Base-by-base conservation (phyloP, 768 basidiomycete genomes). In the Amyloporia xantha region DNA sequence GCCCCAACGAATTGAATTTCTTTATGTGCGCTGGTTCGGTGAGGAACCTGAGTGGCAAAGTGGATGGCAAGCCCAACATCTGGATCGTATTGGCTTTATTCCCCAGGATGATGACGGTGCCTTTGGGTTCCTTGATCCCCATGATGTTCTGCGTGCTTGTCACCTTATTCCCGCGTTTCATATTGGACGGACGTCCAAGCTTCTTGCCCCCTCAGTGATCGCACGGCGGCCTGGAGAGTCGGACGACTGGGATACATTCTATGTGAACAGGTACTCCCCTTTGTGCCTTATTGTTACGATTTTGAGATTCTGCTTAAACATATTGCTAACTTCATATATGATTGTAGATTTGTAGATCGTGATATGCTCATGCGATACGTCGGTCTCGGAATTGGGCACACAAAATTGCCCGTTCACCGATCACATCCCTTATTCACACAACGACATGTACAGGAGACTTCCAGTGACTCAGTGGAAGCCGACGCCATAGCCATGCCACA, bases 41-140 rank as follows among this genome's bases (percentile, higher is more conserved):
- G 41, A 35, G 0, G 63, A 67, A 24, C 59, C 57, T 2, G 50
- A 52, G 1, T 68, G 44, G 54, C 37, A 46, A 19, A 2, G 54
- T 41, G 56, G 73, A 0, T 66, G 64, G 47, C 51, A 56, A 1
- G 35, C 48, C 0, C 50, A 60, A 12, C 57, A 59, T 0, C 61
- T 76, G 0, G 71, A 67, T 15, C 57, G 64, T 3, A 35, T 79
- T 15, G 66, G 64, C 0, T 79, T 75, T 53, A 51, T 77, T 1
- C 48, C 61, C 2, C 40, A 54, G 3, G 44, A 59, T 0, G 62
- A 65, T 19, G 28, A 42, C 0, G 54, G 55, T 2, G 62, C 69
- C 2, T 78, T 76, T 49, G 68, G 75, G 0, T 78, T 79, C 40
- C 23, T 78, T 0, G 65, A 78, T 52, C 77, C 77, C 0, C 47